These are phyloP conservation scores for Didymella segeticola DNA, from an alignment of 2,329 filamentous ascomycete genomes.

Conservation along the genomic window DNA sequence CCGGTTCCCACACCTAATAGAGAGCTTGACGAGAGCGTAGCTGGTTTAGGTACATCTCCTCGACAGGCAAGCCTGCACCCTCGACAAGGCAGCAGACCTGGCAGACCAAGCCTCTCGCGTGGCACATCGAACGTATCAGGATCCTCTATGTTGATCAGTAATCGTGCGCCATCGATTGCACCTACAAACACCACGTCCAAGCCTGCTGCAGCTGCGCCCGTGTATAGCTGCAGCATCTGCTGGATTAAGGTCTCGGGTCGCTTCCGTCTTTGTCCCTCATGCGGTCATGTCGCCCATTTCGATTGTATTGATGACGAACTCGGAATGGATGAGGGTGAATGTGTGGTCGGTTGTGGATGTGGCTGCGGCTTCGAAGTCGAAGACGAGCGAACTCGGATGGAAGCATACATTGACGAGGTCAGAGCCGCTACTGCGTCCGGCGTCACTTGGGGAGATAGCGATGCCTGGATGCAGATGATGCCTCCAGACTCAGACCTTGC, in stretches of 20 bases:
- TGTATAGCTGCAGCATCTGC: constrained; percentile 48
- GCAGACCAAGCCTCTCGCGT: constrained; percentile 36
- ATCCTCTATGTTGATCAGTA: constrained; percentile 25
- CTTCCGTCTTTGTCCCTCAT: constrained; percentile 45
- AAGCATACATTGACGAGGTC: constrained; percentile 39
- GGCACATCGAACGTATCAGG: constrained; percentile 37
- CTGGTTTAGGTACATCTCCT: constrained; percentile 25
- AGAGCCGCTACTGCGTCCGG: constrained; percentile 35
- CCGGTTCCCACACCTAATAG: constrained; percentile 27
- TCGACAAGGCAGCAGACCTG: constrained; percentile 14
- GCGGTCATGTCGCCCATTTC: constrained; percentile 48
- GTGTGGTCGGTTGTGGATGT: constrained; percentile 40
- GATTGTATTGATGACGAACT: constrained; percentile 42
- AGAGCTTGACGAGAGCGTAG: constrained; percentile 28
- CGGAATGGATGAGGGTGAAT: constrained; percentile 36
- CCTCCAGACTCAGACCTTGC: constrained; percentile 25
- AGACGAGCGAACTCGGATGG: constrained; percentile 34
- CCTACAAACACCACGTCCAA: constrained; percentile 19
- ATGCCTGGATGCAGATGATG: constrained; percentile 29
- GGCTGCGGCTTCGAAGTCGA: constrained; percentile 39
- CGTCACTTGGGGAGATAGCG: constrained; percentile 37
- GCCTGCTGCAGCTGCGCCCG: constrained; percentile 24
- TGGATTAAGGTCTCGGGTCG: constrained; percentile 47
- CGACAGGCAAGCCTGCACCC: constrained; percentile 26
- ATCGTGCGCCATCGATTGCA: constrained; percentile 16